Conservation (phyloP, 768 basidiomycete genomes). For the Steccherinum ochraceum region DNA sequence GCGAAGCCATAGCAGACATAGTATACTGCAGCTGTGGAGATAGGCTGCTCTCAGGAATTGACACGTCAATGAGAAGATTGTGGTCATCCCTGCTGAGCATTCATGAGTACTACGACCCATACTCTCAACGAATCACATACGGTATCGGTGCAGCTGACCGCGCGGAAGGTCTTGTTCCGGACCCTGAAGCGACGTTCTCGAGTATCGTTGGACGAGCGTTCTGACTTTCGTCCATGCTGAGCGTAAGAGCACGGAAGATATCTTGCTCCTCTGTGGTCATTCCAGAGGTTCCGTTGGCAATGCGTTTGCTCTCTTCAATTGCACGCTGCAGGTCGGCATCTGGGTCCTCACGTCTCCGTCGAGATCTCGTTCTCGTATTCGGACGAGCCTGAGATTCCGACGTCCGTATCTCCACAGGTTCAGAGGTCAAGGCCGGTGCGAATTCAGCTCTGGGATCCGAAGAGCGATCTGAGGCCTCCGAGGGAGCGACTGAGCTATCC, state of each 20-base stretch:
- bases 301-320: conserved; percentile 78
- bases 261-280: not conserved
- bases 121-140: not conserved
- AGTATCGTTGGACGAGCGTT: not conserved
- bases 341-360: conserved; percentile 70
- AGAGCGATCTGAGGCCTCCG: not conserved
- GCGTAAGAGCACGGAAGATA: not conserved
- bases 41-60: not conserved
- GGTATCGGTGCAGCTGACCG: not conserved
- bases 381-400: no score
- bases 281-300: conserved; percentile 22
- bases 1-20: not conserved
- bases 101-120: not conserved
- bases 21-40: not conserved
- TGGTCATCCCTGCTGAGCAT: not conserved
- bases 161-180: not conserved
- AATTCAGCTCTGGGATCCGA: conserved; percentile 61
- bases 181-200: not conserved
- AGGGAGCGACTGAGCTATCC: conserved; percentile 10
- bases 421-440: no score
- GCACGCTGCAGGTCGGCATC: conserved; percentile 63
- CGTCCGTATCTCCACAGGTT: no score
- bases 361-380: conserved; percentile 73
- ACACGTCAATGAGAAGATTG: not conserved
- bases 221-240: not conserved